Percentiles rank a stretch among this genome's conserved stretches.
Conservation (phyloP, 805 yeast genomes). For the Saturnispora diversa region DNA sequence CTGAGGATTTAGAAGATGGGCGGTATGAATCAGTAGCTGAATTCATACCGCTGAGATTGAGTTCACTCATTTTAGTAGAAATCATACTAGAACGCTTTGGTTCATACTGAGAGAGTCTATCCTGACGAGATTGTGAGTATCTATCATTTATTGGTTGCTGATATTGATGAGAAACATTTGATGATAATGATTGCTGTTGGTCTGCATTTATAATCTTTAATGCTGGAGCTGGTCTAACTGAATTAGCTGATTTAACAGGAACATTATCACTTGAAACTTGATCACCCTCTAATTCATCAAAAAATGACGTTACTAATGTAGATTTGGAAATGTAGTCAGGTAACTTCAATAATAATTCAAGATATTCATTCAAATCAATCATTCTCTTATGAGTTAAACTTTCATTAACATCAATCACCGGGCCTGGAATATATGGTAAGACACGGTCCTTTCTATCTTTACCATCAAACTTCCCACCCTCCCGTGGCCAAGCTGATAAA, state of each 20-base stretch:
- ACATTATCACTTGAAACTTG: conserved; percentile 32
- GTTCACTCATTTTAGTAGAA: conserved; percentile 20
- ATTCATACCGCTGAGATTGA: conserved; percentile 13
- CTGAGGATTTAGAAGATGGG: not conserved
- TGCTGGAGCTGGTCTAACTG: conserved; percentile 27
- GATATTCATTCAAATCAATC: conserved; percentile 45
- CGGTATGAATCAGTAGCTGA: conserved; percentile 1
- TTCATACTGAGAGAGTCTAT: conserved; percentile 46
- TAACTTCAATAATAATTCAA: conserved; percentile 50
- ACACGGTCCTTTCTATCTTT: conserved; percentile 72
- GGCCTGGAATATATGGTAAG: conserved; percentile 94
- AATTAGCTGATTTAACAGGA: conserved; percentile 21
- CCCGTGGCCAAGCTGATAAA: conserved; percentile 78
- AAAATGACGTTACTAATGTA: conserved; percentile 59
- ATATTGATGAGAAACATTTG: conserved; percentile 7
- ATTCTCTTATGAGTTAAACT: conserved; percentile 46
- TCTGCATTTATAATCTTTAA: conserved; percentile 23
- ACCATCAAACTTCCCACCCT: conserved; percentile 74
- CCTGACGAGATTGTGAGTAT: conserved; percentile 41
- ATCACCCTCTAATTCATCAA: conserved; percentile 61
- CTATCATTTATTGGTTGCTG: conserved; percentile 39
- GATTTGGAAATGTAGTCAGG: conserved; percentile 73
- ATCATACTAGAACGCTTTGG: conserved; percentile 14
- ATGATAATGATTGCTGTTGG: conserved; percentile 10
- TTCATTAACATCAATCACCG: conserved; percentile 84